Conservation (phyloP, 106 monocot genomes). For the Phalaenopsis aphrodite region DNA sequence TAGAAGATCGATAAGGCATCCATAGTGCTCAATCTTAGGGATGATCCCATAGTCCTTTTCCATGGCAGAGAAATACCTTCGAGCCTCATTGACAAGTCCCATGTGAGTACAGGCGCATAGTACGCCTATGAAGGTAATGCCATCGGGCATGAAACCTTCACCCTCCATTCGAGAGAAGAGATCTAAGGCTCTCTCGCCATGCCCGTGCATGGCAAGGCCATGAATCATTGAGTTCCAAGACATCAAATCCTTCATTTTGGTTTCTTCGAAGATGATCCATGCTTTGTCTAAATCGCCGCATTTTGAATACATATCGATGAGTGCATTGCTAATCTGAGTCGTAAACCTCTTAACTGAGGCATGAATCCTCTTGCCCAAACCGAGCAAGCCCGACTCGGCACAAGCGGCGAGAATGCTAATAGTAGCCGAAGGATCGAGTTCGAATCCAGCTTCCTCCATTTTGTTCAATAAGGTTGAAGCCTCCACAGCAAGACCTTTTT, state of each 20-base stretch:
- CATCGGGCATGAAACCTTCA: conserved; percentile 53
- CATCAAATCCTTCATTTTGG: conserved; percentile 34
- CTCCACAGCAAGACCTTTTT: conserved; percentile 43
- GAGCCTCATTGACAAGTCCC: conserved; percentile 52
- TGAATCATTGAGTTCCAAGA: conserved; percentile 87
- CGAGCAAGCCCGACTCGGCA: conserved; percentile 59
- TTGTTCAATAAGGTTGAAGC: conserved; percentile 38
- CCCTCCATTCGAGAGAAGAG: conserved; percentile 53
- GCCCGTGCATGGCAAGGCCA: conserved; percentile 63
- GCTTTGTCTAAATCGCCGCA: conserved; percentile 57
- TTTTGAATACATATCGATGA: conserved; percentile 77
- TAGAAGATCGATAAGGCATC: conserved; percentile 75
- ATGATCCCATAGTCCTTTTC: conserved; percentile 49
- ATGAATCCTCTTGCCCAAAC: conserved; percentile 58
- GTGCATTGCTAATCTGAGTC: conserved; percentile 56
- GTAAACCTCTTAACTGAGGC: conserved; percentile 14
- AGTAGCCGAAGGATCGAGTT: conserved; percentile 31
- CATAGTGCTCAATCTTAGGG: conserved; percentile 84
- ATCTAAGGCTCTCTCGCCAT: conserved; percentile 45
- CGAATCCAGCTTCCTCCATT: conserved; percentile 48
- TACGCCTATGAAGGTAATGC: conserved; percentile 59
- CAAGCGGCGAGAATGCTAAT: conserved; percentile 67
- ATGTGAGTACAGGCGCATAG: conserved; percentile 73
- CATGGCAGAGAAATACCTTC: conserved; percentile 48
- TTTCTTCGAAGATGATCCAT: conserved; percentile 40